These are phyloP conservation scores for Candida dajiaensis DNA, from an alignment of 805 yeast species.

Conservation along the genomic window DNA sequence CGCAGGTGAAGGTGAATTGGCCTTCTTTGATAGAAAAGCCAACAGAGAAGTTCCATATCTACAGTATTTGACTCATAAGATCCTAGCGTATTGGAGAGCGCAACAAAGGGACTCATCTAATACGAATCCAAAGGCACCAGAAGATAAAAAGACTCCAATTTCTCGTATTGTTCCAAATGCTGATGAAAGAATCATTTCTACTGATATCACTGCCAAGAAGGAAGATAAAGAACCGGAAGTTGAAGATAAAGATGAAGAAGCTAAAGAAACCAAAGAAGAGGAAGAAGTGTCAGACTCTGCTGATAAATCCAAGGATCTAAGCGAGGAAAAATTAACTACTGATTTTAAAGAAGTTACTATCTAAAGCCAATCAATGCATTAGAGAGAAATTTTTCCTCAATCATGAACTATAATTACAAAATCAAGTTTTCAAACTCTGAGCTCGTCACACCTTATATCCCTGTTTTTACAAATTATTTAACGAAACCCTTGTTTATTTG, in stretches of 20 bases:
- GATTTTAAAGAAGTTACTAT: slow-evolving; percentile 22
- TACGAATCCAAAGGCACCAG: slow-evolving; percentile 2
- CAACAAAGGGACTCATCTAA: slow-evolving; percentile 5
- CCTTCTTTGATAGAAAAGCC: slow-evolving; percentile 55
- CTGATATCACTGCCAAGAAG: slow-evolving; percentile 16
- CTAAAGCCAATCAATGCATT: no score
- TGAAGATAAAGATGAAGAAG: neutral
- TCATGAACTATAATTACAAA: no score
- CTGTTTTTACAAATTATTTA: neutral
- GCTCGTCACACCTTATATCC: neutral
- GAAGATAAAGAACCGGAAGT: slow-evolving; percentile 4
- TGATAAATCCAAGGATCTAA: slow-evolving; percentile 7
- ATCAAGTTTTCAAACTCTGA: no score
- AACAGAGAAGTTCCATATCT: slow-evolving; percentile 40
- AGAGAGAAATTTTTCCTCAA: no score
- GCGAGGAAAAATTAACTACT: slow-evolving; percentile 6
- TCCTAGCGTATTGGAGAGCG: slow-evolving; percentile 18
- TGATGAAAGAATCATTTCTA: slow-evolving; percentile 16
- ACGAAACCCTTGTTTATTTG: neutral
- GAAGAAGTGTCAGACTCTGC: slow-evolving; percentile 2
- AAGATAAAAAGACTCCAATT: slow-evolving; percentile 6
- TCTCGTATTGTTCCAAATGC: slow-evolving; percentile 12
- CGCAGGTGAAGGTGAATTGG: slow-evolving; percentile 69
- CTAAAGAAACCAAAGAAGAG: neutral
- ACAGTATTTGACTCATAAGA: slow-evolving; percentile 32